Evolutionary conservation across 2,329 filamentous ascomycete genomes (phyloP), one percentile per base, ranked within the genome.

Genomic region (Cladophialophora exuberans): DNA sequence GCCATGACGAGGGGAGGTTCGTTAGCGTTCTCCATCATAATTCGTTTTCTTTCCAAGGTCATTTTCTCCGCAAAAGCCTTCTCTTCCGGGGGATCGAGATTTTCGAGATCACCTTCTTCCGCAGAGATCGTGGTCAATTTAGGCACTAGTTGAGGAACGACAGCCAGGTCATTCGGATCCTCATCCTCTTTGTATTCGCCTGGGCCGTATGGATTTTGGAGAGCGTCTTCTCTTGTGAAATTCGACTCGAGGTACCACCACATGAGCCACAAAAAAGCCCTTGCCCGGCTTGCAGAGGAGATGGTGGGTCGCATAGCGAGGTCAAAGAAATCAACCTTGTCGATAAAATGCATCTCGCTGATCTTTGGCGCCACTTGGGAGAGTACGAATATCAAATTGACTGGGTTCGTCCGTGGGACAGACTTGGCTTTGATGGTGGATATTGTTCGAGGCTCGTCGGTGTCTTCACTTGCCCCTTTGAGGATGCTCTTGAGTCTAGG

Each of bases 231-330:
- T 64, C 88, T 85, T 0, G 89, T 89, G 64, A 97, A 97, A 30
- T 60, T 51, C 23, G 92, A 96, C 70, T 99, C 94, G 15, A 99
- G 81, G 68, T 99, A 97, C 79, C 94, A 97, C 94, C 94, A 99
- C 85, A 99, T 95, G 60, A 99, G 78, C 94, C 94, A 99, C 17
- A 99, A 76, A 65, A 99, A 99, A 0, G 93, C 93, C 39, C 78
- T 85, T 1, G 94, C 92, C 60, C 94, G 84, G 59, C 90, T 96
- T 63, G 79, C 76, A 72, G 92, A 97, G 54, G 86, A 90, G 57
- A 90, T 82, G 20, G 89, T 87, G 1, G 87, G 86, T 67, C 90
- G 87, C 92, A 97, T 97, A 65, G 99, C 87, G 13, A 99, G 82
- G 66, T 99, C 94, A 71, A 97, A 96, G 71, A 99, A 97, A 72